Evolutionary conservation across 805 yeast genomes (phyloP), one percentile per base, ranked within the genome.

Genomic region (Cyberlindnera maritima): DNA sequence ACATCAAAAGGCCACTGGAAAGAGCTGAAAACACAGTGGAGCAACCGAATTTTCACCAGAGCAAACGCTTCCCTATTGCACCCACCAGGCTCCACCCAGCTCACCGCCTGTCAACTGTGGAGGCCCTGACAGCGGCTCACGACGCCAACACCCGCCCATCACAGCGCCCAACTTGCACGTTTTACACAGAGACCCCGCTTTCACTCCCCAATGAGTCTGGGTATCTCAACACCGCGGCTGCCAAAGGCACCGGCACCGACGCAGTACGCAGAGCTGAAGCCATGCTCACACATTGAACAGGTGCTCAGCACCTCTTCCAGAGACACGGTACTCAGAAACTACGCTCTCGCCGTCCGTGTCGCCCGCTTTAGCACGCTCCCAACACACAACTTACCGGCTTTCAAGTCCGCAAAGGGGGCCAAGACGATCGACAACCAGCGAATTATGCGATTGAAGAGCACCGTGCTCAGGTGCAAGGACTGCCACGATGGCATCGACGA

Each of bases 401-500:
- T 47, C 31, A 51, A 40, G 28, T 35, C 34, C 14, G 12, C 41
- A 18, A 48, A 52, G 47, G 51, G 51, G 21, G 29, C 41, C 12
- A 49, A 53, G 31, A 21, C 41, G 39, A 57, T 74, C 4, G 71
- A 76, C 21, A 66, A 59, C 34, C 56, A 55, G 13, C 66, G 67
- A 43, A 61, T 82, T 34, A 53, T 70, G 39, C 67, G 63, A 28
- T 60, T 76, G 43, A 74, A 76, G 55, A 56, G 74, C 2, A 66
- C 63, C 35, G 71, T 79, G 3, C 59, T 81, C 23, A 67, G 67
- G 48, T 82, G 89, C 56, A 66, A 75, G 20, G 76, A 72, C 29
- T 82, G 88, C 56, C 58, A 65, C 10, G 56, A 68, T 21, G 60
- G 60, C 38, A 62, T 72, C 4, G 63, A 59, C 5, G 58, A 49